A percentile compares a stretch with the other conserved stretches of the same genome.
Evolutionary conservation across 106 monocot genomes (phyloP).

Genomic region (Triglochin maritima): DNA sequence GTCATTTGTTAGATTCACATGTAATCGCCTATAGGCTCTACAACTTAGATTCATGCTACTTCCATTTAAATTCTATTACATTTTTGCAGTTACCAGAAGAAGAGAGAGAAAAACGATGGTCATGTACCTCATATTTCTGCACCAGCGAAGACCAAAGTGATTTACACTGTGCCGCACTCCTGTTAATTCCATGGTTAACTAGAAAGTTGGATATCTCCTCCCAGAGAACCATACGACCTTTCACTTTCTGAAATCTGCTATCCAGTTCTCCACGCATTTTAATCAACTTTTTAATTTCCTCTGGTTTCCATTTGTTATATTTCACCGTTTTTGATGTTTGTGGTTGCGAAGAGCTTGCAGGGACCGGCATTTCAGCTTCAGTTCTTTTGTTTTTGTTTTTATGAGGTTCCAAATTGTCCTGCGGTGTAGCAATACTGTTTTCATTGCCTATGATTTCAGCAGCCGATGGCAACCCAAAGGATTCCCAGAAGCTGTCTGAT

Average conservation of each 20-base stretch:
- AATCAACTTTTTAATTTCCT: conserved; percentile 76
- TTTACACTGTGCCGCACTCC: conserved; percentile 86
- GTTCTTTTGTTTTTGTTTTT: conserved; percentile 7
- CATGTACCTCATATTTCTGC: conserved; percentile 80
- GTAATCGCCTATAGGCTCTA: not conserved
- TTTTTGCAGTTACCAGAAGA: not conserved
- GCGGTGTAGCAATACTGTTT: conserved; percentile 6
- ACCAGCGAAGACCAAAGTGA: conserved; percentile 95
- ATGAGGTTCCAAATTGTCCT: not conserved
- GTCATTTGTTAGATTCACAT: not conserved
- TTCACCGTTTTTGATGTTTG: conserved; percentile 20
- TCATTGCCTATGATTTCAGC: conserved; percentile 17
- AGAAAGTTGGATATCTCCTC: conserved; percentile 63
- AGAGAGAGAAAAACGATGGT: not conserved
- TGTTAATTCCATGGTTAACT: conserved; percentile 43
- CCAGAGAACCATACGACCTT: conserved; percentile 95
- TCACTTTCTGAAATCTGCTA: conserved; percentile 52
- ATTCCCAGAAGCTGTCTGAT: conserved; percentile 19
- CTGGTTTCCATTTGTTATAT: conserved; percentile 86
- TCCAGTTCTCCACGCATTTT: conserved; percentile 65
- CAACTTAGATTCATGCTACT: not conserved
- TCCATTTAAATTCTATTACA: not conserved
- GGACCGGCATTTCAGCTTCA: conserved; percentile 3
- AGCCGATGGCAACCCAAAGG: conserved; percentile 21
- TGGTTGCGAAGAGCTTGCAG: conserved; percentile 7